Evolutionary conservation across 1,284 basidiomycete genomes (phyloP), one percentile per base, ranked within the genome.

Genomic region (Microbotryum violaceum): DNA sequence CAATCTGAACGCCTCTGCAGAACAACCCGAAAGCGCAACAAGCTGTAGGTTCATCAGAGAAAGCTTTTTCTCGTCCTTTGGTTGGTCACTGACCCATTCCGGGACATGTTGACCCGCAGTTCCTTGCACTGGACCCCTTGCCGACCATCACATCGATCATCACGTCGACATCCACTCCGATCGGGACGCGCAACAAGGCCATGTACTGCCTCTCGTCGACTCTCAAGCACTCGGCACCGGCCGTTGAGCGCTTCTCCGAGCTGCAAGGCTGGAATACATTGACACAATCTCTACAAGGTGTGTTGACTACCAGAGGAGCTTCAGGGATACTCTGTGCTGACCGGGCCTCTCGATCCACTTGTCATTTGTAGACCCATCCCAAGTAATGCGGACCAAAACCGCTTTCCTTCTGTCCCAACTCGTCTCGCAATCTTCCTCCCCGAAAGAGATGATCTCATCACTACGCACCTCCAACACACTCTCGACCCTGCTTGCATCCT

Each of bases 1-100:
- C 14, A 2, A 8, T 5, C 14, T 52, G 37, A 16, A 42, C 33
- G n/a, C 4, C 16, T 12, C 5, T 5, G 18, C 62, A 97, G 75
- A 97, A 98, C 75, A 98, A 97, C 71, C 88, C 90, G 6, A 82
- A 87, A 57, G 91, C 91, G 0, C 94, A 97, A 73, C 81, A 83
- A 54, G 83, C 86, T 1, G 89, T 96, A 72, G 71, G 87, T 82
- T 10, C 5, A 21, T 42, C 23, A 37, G 46, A 8, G 47, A 31
- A 44, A 33, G 16, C 44, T 21, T n/a, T n/a, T 33, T 50, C 54
- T 58, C 20, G 25, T 37, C 7, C 4, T 25, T 31, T 7, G 16
- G 44, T 42, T 48, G 47, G n/a, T 46, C 21, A 23, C 48, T 57
- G 52, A 65, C 61, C 42, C 37, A 49, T 55, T 10, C 12, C 33